Conservation (phyloP, 495 filamentous ascomycete species). For the Penicillium lagena region DNA sequence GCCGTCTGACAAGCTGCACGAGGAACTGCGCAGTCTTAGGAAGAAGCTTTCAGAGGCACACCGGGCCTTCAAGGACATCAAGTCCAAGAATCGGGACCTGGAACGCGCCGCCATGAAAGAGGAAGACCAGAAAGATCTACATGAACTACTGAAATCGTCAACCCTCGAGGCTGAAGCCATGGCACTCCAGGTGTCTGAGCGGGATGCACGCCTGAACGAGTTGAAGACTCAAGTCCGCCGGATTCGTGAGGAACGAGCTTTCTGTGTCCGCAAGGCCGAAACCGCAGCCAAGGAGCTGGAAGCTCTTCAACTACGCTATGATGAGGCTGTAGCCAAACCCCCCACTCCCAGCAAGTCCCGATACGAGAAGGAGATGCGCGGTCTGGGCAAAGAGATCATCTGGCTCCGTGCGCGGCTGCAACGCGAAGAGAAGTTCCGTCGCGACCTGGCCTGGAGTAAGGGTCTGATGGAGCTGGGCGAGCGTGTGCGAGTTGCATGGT, state of each 20-base stretch:
- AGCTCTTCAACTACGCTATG: conserved; percentile 46
- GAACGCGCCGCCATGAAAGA: conserved; percentile 41
- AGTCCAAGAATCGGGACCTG: conserved; percentile 41
- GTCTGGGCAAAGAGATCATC: conserved; percentile 80
- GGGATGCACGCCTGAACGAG: conserved; percentile 47
- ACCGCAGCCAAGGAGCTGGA: conserved; percentile 46
- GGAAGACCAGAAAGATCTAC: conserved; percentile 60
- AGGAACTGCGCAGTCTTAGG: conserved; percentile 55
- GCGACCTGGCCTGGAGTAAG: conserved; percentile 75
- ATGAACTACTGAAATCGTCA: conserved; percentile 58
- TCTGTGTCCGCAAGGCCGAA: conserved; percentile 41
- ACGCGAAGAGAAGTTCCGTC: conserved; percentile 74
- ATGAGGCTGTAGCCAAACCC: conserved; percentile 43
- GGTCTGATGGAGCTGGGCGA: conserved; percentile 68
- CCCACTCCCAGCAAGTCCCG: conserved; percentile 41
- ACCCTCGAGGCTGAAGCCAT: conserved; percentile 62
- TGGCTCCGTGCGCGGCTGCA: conserved; percentile 75
- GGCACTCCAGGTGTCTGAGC: conserved; percentile 47
- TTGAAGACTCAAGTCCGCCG: conserved; percentile 49
- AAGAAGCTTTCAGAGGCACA: conserved; percentile 58
- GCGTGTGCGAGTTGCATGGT: conserved; percentile 77
- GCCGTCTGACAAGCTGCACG: conserved; percentile 50
- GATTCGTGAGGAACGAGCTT: conserved; percentile 54
- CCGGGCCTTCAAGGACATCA: conserved; percentile 51
- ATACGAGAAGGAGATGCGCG: conserved; percentile 75